A percentile compares a stretch with the other conserved stretches of the same genome.
phyloP scores from a whole-genome alignment of 2,329 filamentous ascomycete species.

The Corniculantispora saksenae region DNA sequence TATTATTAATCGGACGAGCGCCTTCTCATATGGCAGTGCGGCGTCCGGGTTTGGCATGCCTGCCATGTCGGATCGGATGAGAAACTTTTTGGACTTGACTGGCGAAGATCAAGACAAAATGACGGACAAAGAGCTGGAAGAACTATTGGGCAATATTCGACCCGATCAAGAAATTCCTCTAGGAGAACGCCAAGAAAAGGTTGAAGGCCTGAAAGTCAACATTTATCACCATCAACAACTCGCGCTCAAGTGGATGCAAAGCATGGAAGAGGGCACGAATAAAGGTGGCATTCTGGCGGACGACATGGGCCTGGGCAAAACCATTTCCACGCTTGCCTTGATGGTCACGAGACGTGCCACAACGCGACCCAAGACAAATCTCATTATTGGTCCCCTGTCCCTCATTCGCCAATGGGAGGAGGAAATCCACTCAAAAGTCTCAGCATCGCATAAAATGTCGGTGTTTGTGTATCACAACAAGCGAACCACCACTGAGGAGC shows the following conservation, averaged over 20 bases:
- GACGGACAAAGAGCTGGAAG: slow-evolving; percentile 65
- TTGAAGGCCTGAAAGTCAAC: slow-evolving; percentile 64
- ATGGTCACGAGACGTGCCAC: slow-evolving; percentile 68
- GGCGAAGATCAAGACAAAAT: slow-evolving; percentile 26
- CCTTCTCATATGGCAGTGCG: slow-evolving; percentile 38
- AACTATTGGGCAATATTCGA: slow-evolving; percentile 70
- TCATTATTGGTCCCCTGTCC: slow-evolving; percentile 80
- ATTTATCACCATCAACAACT: slow-evolving; percentile 83
- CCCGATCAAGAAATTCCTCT: slow-evolving; percentile 67
- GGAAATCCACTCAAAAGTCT: slow-evolving; percentile 73
- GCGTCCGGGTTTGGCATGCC: slow-evolving; percentile 37
- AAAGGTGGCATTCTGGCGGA: slow-evolving; percentile 90
- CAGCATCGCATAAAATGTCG: slow-evolving; percentile 56
- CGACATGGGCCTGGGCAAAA: slow-evolving; percentile 93
- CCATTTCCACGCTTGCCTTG: slow-evolving; percentile 78
- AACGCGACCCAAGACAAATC: slow-evolving; percentile 59
- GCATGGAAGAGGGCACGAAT: slow-evolving; percentile 75
- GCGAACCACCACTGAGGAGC: slow-evolving; percentile 60
- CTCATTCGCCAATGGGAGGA: slow-evolving; percentile 82
- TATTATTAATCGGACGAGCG: slow-evolving; percentile 31
- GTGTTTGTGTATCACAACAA: slow-evolving; percentile 72
- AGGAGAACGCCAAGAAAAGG: slow-evolving; percentile 67
- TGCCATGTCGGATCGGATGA: slow-evolving; percentile 33
- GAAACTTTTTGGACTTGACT: slow-evolving; percentile 29
- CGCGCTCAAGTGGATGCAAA: slow-evolving; percentile 79